Evolutionary conservation across 495 filamentous ascomycete species (phyloP), one percentile per base, ranked within the genome.

Genomic region (Aspergillus incahuasiensis): DNA sequence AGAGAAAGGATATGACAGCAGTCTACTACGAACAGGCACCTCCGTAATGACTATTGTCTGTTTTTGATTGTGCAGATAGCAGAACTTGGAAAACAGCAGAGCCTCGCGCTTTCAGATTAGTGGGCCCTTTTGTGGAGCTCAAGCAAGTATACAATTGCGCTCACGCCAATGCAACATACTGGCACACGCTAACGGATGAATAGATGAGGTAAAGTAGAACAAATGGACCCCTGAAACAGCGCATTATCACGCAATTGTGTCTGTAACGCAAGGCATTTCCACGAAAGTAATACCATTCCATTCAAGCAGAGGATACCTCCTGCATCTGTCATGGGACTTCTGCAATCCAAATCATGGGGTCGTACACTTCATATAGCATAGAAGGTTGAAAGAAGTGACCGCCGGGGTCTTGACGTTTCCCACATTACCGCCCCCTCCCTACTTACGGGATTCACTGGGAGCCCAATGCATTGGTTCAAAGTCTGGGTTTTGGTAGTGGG

Each of bases 401-500:
- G 22, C 48, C 24, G 11, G 20, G 9, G 16, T 48, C 45, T 34
- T 39, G 30, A n/a, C 9, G 2, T 49, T 32, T 13, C 44, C 21
- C 8, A 9, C 18, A 1, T 49, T 35, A 19, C n/a, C 9, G 18
- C 6, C 12, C 11, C 51, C 56, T 55, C 11, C 47, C 58, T 58
- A 66, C 66, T 67, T 66, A 39, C 68, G 65, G 42, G 63, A 68
- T 18, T 76, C 72, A 52, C 61, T 63, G 13, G 74, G 74, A 49
- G 69, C 72, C 65, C 68, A 78, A 54, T 76, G 74, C 20, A 78
- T 78, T 6, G 90, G 90, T 60, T 92, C 89, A 60, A 95, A 95
- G 61, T 92, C 86, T 51, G 85, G 78, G 63, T 91, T 92, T 58
- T 87, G 85, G 70, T 87, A 92, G 70, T 95, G 90, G 2, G 88